Percentiles rank a stretch among this genome's conserved stretches.
phyloP scores from a whole-genome alignment of 169 alveolate species.

The Eimeria necatrix region DNA sequence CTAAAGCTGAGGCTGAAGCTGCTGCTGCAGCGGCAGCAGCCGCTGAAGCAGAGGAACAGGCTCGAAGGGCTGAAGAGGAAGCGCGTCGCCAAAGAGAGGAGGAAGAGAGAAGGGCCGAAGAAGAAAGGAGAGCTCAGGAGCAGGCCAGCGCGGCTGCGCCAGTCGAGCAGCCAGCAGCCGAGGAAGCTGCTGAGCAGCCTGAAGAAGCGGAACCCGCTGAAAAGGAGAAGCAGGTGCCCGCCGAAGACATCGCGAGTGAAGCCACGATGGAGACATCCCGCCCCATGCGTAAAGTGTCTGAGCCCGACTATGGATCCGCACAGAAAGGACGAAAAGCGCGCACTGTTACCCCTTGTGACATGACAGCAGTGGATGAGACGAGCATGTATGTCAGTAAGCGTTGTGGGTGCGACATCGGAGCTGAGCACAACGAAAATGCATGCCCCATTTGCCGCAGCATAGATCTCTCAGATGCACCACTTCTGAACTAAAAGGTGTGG shows the following conservation, averaged over 20 bases:
- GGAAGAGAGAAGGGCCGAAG: constrained; percentile 76
- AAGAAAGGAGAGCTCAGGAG: constrained; percentile 59
- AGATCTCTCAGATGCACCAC: constrained; percentile 88
- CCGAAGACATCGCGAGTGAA: constrained; percentile 83
- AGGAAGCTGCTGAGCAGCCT: constrained; percentile 62
- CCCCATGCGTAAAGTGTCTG: constrained; percentile 83
- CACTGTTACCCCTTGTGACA: constrained; percentile 87
- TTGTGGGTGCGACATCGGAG: constrained; percentile 89
- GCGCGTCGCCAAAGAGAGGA: constrained; percentile 72
- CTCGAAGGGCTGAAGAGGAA: constrained; percentile 71
- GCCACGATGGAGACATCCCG: constrained; percentile 82
- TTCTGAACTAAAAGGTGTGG: constrained; percentile 78
- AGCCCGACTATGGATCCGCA: constrained; percentile 82
- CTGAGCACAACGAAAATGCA: constrained; percentile 86
- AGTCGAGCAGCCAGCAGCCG: constrained; percentile 13
- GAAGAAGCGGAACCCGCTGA: constrained; percentile 79
- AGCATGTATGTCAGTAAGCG: constrained; percentile 86
- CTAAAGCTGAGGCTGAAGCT: constrained; percentile 82
- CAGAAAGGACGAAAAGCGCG: constrained; percentile 83
- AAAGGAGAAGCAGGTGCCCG: constrained; percentile 76
- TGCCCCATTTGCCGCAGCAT: constrained; percentile 86
- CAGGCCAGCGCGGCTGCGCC: constrained; percentile 22
- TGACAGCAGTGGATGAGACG: constrained; percentile 86
- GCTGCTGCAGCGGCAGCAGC: constrained; percentile 81
- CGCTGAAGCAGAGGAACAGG: constrained; percentile 49